These are phyloP conservation scores for Claviceps fusiformis DNA, from an alignment of 2,329 filamentous ascomycete species.

Conservation along the genomic window DNA sequence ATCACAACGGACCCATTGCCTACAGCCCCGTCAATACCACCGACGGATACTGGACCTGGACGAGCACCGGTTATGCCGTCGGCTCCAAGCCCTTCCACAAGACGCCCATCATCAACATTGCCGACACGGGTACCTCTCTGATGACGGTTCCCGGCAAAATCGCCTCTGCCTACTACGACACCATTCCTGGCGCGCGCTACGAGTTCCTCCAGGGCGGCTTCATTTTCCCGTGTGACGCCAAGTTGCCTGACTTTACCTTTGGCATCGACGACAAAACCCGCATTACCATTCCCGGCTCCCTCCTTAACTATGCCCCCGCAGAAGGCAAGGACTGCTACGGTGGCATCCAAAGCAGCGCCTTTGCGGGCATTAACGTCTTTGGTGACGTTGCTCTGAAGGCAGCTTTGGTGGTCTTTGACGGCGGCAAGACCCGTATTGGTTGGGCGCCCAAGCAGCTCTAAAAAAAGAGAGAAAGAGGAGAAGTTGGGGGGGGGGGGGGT, in stretches of 20 bases:
- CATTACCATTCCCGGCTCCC: conserved; percentile 39
- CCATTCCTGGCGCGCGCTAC: conserved; percentile 23
- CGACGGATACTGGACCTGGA: conserved; percentile 47
- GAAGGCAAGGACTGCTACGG: conserved; percentile 44
- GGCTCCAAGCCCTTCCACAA: conserved; percentile 6
- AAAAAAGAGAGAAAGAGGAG: background rate
- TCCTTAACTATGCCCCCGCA: conserved; percentile 37
- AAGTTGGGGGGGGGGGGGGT: too few relatives aligned
- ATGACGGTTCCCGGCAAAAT: conserved; percentile 42
- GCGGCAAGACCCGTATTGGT: conserved; percentile 38
- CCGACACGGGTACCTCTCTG: conserved; percentile 50
- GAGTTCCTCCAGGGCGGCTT: conserved; percentile 26
- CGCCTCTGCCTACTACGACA: conserved; percentile 32
- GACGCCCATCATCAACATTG: conserved; percentile 33
- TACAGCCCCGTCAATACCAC: conserved; percentile 48
- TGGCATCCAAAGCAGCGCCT: conserved; percentile 46
- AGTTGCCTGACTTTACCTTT: conserved; percentile 35
- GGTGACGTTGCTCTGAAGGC: conserved; percentile 47
- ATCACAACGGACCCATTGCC: conserved; percentile 48
- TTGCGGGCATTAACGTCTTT: conserved; percentile 38
- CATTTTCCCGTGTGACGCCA: conserved; percentile 28
- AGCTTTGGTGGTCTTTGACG: conserved; percentile 43
- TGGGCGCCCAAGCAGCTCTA: conserved; percentile 7
- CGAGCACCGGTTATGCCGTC: conserved; percentile 11
- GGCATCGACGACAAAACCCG: conserved; percentile 39